Evolutionary conservation across 139 green algal species (phyloP).

Genomic region (Coelastrella sp.): DNA sequence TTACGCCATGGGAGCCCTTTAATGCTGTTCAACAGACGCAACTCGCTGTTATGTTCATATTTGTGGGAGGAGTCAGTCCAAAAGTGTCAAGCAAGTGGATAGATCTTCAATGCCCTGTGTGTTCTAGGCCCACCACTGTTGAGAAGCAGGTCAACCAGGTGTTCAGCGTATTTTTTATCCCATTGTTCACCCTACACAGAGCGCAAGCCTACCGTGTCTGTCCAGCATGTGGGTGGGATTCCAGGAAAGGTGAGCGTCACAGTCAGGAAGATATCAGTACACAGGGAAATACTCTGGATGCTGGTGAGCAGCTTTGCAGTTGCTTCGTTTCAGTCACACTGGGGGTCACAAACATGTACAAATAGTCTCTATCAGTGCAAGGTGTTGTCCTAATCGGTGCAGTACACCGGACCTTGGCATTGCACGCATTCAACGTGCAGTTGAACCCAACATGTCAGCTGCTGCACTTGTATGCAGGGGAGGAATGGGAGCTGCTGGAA

Average conservation of each 20-base stretch:
- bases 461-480: neutral
- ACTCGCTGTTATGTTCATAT: slow-evolving; percentile 9
- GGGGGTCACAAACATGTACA: too few relatives aligned
- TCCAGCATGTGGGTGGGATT: slow-evolving; percentile 19
- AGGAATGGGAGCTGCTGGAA: neutral
- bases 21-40: too few relatives aligned
- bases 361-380: too few relatives aligned
- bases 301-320: neutral
- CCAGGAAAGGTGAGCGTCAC: neutral
- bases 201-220: slow-evolving; percentile 14
- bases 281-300: neutral
- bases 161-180: slow-evolving; percentile 35
- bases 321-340: too few relatives aligned
- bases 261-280: neutral
- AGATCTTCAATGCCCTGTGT: slow-evolving; percentile 1
- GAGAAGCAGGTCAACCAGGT: slow-evolving; percentile 19
- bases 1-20: too few relatives aligned
- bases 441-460: neutral
- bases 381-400: too few relatives aligned
- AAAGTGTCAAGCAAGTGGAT: neutral
- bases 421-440: neutral
- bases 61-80: slow-evolving; percentile 8
- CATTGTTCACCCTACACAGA: slow-evolving; percentile 24
- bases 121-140: neutral
- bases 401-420: neutral